These are phyloP conservation scores for Calonectria pauciramosa DNA, from an alignment of 2,329 filamentous ascomycete species.

Conservation along the genomic window DNA sequence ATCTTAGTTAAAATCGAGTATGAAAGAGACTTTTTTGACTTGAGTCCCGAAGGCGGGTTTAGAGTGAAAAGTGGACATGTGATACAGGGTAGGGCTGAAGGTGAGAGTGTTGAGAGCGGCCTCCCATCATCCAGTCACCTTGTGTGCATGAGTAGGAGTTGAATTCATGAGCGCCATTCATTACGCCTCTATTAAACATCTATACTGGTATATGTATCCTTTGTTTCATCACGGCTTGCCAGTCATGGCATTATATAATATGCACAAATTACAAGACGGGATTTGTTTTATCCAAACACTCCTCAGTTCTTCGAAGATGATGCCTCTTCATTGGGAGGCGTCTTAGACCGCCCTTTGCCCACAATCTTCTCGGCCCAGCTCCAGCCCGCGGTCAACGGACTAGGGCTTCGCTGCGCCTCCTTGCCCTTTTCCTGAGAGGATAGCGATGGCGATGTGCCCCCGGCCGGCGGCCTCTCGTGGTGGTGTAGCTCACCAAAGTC, in stretches of 20 bases:
- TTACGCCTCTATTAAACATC: conserved; percentile 15
- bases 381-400: conserved; percentile 53
- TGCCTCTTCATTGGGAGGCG: conserved; percentile 38
- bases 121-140: neutral
- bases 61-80: neutral
- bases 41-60: neutral
- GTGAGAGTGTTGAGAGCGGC: neutral
- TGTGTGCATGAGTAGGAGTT: neutral
- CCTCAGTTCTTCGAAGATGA: conserved; percentile 25
- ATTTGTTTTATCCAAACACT: neutral
- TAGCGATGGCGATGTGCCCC: neutral
- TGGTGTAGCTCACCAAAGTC: conserved; percentile 44
- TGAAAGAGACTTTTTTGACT: neutral
- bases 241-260: conserved; percentile 1
- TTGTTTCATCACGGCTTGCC: neutral
- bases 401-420: conserved; percentile 42
- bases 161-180: neutral
- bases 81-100: neutral
- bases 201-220: conserved; percentile 11
- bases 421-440: conserved; percentile 36
- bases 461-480: conserved; percentile 24
- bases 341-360: conserved; percentile 56
- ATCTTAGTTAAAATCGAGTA: neutral
- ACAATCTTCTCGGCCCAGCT: conserved; percentile 70
- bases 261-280: neutral